These are phyloP conservation scores for Apostasia ramifera DNA, from an alignment of 106 monocot species.

Conservation along the genomic window DNA sequence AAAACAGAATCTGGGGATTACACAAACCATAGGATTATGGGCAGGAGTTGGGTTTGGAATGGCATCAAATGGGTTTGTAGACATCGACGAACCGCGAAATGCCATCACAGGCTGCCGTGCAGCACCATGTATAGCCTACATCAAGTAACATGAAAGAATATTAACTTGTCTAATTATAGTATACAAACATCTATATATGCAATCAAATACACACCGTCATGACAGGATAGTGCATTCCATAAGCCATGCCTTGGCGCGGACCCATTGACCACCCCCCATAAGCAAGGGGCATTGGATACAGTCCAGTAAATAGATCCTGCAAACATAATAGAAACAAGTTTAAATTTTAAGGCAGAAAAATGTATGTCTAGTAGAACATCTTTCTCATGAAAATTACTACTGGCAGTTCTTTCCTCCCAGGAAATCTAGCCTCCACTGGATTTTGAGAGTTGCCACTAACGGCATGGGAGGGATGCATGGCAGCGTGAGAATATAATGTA, in stretches of 20 bases:
- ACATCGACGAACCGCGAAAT: constrained; percentile 32
- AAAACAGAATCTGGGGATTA: no score
- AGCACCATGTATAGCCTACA: constrained; percentile 1
- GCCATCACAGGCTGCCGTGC: constrained; percentile 41
- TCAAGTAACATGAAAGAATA: not conserved
- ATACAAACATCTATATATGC: no score
- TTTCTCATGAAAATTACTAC: constrained; percentile 16
- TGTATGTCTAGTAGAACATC: no score
- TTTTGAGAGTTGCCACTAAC: constrained; percentile 12
- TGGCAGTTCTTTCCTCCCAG: constrained; percentile 48
- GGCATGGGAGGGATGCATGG: constrained; percentile 7
- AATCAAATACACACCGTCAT: constrained; percentile 26
- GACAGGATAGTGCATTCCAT: constrained; percentile 74
- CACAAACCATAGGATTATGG: constrained; percentile 48
- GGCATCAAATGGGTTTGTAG: constrained; percentile 81
- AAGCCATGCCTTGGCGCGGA: constrained; percentile 39
- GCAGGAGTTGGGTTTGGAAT: constrained; percentile 29
- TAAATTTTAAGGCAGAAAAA: no score
- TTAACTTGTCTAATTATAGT: not conserved
- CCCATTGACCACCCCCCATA: constrained; percentile 48
- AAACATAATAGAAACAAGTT: constrained; percentile 1
- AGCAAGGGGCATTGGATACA: constrained; percentile 33
- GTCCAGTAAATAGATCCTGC: constrained; percentile 71
- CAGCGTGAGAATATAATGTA: constrained; percentile 10
- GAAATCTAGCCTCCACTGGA: constrained; percentile 16